These are phyloP conservation scores for Mucor mucedo DNA, from an alignment of 371 early-diverging fungal genomes.

Conservation along the genomic window DNA sequence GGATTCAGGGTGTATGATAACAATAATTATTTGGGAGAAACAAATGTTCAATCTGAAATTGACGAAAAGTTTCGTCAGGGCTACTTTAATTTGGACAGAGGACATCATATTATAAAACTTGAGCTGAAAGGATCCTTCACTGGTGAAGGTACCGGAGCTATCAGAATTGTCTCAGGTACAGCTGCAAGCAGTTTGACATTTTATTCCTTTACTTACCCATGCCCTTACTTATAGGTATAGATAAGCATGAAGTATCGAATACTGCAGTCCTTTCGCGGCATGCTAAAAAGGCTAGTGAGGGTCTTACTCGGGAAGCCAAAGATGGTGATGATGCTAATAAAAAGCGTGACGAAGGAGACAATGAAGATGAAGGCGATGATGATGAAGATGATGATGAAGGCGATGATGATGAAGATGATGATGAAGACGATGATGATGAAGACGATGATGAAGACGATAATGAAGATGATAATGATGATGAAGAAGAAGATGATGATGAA, in stretches of 20 bases:
- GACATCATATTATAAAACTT: conserved; percentile 12
- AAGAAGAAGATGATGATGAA: conserved; percentile 6
- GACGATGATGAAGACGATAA: conserved; percentile 9
- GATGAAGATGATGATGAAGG: no score
- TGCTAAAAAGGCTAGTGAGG: no score
- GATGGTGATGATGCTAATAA: no score
- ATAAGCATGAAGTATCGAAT: not conserved
- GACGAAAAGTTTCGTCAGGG: conserved; percentile 8
- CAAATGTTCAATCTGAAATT: conserved; percentile 5
- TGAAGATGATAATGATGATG: conserved; percentile 6
- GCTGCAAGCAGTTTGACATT: not conserved
- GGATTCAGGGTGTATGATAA: conserved; percentile 17
- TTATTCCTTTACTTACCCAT: not conserved
- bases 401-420: not conserved
- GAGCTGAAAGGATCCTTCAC: conserved; percentile 2
- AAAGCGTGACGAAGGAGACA: no score
- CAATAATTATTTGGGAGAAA: conserved; percentile 5
- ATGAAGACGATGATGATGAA: not conserved
- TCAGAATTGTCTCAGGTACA: not conserved
- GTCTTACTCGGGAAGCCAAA: no score
- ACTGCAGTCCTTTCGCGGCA: not conserved
- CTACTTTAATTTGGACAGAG: conserved; percentile 8
- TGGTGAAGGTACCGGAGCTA: conserved; percentile 1
- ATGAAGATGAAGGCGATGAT: no score
- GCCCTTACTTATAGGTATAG: not conserved